A percentile compares a stretch with the other conserved stretches of the same genome.
Evolutionary conservation across 2,329 filamentous ascomycete species (phyloP).

Genomic region (Botryotinia narcissicola): DNA sequence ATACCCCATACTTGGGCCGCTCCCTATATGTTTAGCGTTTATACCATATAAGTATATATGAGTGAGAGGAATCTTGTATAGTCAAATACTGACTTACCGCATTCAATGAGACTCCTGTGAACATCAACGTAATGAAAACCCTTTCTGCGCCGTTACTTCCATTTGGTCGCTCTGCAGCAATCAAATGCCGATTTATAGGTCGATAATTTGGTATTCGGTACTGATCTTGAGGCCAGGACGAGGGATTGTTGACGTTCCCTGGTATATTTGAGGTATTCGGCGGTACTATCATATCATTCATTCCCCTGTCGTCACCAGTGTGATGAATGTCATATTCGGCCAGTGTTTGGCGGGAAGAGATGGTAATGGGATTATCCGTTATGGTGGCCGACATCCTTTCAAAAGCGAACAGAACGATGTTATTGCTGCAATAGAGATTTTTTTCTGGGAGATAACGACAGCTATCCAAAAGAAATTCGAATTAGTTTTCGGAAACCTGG

Average conservation of each 20-base stretch:
- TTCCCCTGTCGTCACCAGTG: background rate
- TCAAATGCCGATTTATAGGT: background rate
- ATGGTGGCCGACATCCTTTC: background rate
- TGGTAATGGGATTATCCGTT: background rate
- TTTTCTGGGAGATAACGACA: background rate
- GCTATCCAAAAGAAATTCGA: background rate
- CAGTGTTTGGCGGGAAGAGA: background rate
- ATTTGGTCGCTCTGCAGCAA: background rate
- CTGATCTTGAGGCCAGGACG: background rate
- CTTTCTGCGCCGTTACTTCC: background rate
- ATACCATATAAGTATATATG: background rate
- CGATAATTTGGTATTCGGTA: background rate
- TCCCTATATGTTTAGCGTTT: background rate
- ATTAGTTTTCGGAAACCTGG: background rate
- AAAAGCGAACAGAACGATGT: background rate
- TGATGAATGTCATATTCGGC: background rate
- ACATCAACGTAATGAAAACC: background rate
- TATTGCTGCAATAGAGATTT: background rate
- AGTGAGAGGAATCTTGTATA: background rate
- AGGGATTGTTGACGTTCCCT: background rate
- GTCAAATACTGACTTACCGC: background rate
- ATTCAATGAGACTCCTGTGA: background rate
- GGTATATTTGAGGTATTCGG: background rate
- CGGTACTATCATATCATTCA: background rate
- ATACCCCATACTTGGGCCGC: conserved; percentile 22